These are phyloP conservation scores for Vanrija pseudolonga DNA, from an alignment of 1,284 basidiomycete species.

Conservation along the genomic window DNA sequence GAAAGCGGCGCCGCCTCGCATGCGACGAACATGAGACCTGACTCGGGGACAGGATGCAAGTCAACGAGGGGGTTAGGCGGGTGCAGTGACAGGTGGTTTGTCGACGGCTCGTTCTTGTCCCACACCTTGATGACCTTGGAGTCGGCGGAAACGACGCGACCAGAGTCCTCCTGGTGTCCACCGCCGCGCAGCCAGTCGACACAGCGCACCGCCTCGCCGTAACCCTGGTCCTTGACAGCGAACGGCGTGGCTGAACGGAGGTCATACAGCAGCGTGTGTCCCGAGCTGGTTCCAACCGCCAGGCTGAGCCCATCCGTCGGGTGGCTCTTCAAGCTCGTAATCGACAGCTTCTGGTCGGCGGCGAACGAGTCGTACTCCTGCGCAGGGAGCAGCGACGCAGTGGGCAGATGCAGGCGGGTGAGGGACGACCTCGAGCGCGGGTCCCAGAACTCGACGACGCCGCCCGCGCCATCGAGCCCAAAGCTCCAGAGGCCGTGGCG, in stretches of 20 bases:
- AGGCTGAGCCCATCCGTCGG: conserved; percentile 85
- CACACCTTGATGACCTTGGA: conserved; percentile 95
- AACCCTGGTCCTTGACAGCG: conserved; percentile 93
- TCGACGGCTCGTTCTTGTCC: conserved; percentile 78
- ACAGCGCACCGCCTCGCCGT: conserved; percentile 83
- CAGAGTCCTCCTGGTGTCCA: conserved; percentile 69
- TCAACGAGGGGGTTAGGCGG: conserved; percentile 84
- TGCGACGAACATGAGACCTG: conserved; percentile 79
- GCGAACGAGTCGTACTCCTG: conserved; percentile 34
- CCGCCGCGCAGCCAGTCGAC: conserved; percentile 88
- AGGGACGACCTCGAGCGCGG: conserved; percentile 68
- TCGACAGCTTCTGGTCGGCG: conserved; percentile 55
- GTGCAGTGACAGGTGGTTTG: conserved; percentile 89
- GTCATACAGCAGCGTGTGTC: conserved; percentile 92
- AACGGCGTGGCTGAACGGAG: conserved; percentile 79
- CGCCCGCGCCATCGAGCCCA: conserved; percentile 61
- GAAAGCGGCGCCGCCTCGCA: conserved; percentile 92
- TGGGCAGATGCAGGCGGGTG: conserved; percentile 67
- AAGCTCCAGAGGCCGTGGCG: conserved; percentile 88
- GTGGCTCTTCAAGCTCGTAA: conserved; percentile 76
- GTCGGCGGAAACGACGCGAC: conserved; percentile 82
- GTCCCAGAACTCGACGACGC: conserved; percentile 95
- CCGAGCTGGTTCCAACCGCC: conserved; percentile 90
- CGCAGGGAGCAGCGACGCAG: conserved; percentile 56
- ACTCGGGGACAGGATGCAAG: conserved; percentile 78